Conservation (phyloP, 257 asterid genomes). For the Rhazya stricta region DNA sequence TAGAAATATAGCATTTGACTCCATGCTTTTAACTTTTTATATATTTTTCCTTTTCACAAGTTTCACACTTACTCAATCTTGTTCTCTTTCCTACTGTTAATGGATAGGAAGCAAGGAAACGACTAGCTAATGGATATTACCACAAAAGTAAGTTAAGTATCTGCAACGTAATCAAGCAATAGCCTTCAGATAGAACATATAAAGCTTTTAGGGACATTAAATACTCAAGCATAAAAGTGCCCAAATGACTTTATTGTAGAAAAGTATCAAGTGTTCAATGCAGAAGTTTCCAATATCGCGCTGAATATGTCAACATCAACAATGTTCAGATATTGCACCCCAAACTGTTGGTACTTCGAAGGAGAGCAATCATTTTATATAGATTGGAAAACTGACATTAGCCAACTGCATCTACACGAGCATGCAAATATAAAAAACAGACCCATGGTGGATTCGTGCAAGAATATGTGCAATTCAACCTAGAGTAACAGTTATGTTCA, state of each 20-base stretch:
- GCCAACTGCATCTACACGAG: not conserved
- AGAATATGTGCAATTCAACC: not conserved
- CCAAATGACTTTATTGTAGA: not conserved
- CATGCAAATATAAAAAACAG: not conserved
- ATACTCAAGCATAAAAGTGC: not conserved
- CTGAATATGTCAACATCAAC: too few relatives aligned
- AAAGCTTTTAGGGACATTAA: not conserved
- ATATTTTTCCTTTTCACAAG: not conserved
- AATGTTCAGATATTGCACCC: not conserved
- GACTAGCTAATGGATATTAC: not conserved
- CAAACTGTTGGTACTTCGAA: not conserved
- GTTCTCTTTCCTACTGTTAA: not conserved
- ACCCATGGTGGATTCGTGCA: not conserved
- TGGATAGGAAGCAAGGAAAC: not conserved
- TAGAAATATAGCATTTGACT: not conserved
- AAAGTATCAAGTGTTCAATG: not conserved
- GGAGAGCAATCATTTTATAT: not conserved
- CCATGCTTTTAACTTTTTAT: not conserved
- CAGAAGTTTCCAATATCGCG: not conserved
- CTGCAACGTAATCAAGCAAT: not conserved
- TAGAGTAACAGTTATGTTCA: not conserved
- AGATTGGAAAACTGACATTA: not conserved
- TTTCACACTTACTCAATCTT: not conserved
- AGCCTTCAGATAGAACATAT: not conserved
- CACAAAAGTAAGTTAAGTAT: not conserved